Evolutionary conservation across 2,329 filamentous ascomycete species (phyloP).

Genomic region (Lachnellula subtilissima): DNA sequence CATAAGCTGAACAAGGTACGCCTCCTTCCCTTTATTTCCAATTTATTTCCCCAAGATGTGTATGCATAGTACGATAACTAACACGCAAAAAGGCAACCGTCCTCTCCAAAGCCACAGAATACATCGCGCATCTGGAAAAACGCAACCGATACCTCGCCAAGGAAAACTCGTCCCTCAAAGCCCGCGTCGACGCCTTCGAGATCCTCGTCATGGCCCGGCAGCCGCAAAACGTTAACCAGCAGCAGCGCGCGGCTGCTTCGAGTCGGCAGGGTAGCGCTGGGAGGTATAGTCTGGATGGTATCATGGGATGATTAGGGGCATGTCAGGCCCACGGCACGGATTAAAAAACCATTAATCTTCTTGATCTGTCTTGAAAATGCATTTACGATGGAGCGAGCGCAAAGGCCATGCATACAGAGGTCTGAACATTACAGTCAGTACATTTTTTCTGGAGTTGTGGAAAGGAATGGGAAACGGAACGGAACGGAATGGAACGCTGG

Average conservation of each 20-base stretch:
- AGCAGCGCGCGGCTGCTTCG: not conserved
- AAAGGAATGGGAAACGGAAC: not conserved
- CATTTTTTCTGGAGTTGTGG: not conserved
- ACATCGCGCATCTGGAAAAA: conserved; percentile 89
- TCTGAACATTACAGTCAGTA: not conserved
- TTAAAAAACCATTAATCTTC: too few species aligned
- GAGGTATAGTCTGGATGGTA: not conserved
- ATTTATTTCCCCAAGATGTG: not conserved
- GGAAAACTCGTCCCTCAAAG: conserved; percentile 74
- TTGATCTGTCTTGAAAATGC: too few species aligned
- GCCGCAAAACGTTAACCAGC: not conserved
- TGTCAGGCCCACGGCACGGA: not conserved
- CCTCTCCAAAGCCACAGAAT: conserved; percentile 90
- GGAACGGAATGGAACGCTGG: not conserved
- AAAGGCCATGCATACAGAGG: not conserved
- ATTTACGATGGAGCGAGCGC: too few species aligned
- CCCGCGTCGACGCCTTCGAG: conserved; percentile 69
- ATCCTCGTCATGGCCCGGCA: conserved; percentile 66
- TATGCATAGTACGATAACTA: not conserved
- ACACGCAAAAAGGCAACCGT: conserved; percentile 40
- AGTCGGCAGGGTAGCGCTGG: not conserved
- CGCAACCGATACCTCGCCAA: conserved; percentile 76
- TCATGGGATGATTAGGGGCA: not conserved
- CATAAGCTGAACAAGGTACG: conserved; percentile 64
- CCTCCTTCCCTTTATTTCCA: not conserved